phyloP scores from a whole-genome alignment of 257 asterid species.

The Hygrophila difformis region DNA sequence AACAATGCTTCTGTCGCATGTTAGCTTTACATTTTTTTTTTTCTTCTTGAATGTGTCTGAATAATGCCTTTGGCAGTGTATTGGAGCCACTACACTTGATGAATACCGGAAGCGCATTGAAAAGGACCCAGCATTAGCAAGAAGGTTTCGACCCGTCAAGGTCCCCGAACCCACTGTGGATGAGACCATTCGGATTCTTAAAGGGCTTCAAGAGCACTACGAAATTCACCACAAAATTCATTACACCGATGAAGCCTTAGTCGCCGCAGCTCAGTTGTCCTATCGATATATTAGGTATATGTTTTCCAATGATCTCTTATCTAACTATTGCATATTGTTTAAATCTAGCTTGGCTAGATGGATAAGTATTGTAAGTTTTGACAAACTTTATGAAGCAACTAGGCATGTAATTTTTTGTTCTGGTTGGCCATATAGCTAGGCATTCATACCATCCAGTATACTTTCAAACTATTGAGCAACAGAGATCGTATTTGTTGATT shows the following conservation, averaged over 20 bases:
- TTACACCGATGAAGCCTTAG: conserved; percentile 83
- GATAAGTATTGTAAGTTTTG: no score
- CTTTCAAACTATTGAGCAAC: no score
- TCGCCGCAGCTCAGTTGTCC: conserved; percentile 79
- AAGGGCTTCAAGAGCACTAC: conserved; percentile 82
- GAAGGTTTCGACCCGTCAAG: conserved; percentile 94
- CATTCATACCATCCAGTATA: neutral
- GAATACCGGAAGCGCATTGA: conserved; percentile 88
- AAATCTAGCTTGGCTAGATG: no score
- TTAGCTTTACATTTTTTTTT: no score
- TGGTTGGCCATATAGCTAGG: neutral
- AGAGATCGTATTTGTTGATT: no score
- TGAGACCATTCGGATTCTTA: conserved; percentile 84
- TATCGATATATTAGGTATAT: conserved; percentile 85
- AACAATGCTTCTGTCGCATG: no score
- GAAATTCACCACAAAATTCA: conserved; percentile 98
- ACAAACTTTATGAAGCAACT: no score
- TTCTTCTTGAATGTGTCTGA: neutral
- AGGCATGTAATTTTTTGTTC: neutral
- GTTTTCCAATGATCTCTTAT: no score
- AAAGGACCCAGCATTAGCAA: conserved; percentile 91
- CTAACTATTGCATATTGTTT: no score
- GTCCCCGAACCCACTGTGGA: conserved; percentile 97
- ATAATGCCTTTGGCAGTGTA: conserved; percentile 46
- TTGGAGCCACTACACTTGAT: conserved; percentile 93